Percentiles rank a stretch among this genome's conserved stretches.
phyloP scores from a whole-genome alignment of 345 rosid species.

The Linum lewisii region DNA sequence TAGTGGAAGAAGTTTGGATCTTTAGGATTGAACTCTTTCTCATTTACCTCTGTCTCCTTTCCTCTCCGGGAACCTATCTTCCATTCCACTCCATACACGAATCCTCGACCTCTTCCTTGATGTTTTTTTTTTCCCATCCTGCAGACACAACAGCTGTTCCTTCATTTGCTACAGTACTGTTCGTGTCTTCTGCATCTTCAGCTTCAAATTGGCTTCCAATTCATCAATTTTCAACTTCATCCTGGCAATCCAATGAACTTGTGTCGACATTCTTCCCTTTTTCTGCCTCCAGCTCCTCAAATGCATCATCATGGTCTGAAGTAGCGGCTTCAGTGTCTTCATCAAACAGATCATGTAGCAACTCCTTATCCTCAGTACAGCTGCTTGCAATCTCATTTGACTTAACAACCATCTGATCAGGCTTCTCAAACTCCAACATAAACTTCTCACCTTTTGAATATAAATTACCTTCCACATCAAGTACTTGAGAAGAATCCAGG shows the following conservation, averaged over 20 bases:
- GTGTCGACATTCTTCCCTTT: constrained; percentile 13
- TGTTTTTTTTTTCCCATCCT: constrained; percentile 4
- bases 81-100: constrained; percentile 27
- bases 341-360: constrained; percentile 17
- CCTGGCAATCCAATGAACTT: constrained; percentile 12
- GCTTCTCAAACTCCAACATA: constrained; percentile 10
- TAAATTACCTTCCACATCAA: constrained; percentile 14
- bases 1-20: constrained; percentile 71
- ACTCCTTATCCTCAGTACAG: constrained; percentile 19
- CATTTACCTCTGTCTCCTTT: constrained; percentile 24
- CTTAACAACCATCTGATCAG: constrained; percentile 5
- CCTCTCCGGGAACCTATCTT: constrained; percentile 27
- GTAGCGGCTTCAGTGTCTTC: constrained; percentile 18
- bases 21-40: constrained; percentile 51
- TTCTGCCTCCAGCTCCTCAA: constrained; percentile 14
- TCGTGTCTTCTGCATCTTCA: constrained; percentile 14
- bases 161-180: constrained; percentile 7
- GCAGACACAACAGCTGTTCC: constrained; percentile 5
- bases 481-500: constrained; percentile 11
- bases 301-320: constrained; percentile 6
- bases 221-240: constrained; percentile 12
- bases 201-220: constrained; percentile 11
- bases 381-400: constrained; percentile 11
- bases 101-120: constrained; percentile 13
- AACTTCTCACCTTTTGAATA: not conserved